Evolutionary conservation across 805 yeast genomes (phyloP).

Genomic region (Starmerella bombi): DNA sequence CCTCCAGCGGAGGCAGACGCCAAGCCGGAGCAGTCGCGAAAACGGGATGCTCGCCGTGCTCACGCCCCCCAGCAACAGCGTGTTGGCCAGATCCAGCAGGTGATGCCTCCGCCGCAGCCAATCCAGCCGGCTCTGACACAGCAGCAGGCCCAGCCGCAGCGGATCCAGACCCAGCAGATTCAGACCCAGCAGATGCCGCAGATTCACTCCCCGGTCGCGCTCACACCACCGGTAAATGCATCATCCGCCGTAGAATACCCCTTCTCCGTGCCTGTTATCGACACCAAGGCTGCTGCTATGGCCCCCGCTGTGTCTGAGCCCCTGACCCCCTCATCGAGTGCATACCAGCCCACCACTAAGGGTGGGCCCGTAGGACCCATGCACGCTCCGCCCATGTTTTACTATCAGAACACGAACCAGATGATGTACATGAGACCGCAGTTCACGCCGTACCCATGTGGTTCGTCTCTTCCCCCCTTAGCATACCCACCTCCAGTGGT

Average conservation of each 20-base stretch:
- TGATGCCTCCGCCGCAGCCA: conserved; percentile 5
- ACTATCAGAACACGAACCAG: background rate
- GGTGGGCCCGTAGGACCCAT: background rate
- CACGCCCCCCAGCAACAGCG: conserved; percentile 6
- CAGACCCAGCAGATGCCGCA: too few relatives aligned
- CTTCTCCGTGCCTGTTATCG: too few relatives aligned
- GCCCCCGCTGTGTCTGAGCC: too few relatives aligned
- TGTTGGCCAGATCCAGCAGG: conserved; percentile 5
- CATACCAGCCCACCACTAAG: background rate
- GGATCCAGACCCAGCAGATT: background rate
- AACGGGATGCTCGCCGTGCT: background rate
- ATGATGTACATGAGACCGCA: background rate
- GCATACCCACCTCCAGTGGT: background rate
- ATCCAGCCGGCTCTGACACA: conserved; percentile 6
- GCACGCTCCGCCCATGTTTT: background rate
- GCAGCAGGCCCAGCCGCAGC: conserved; percentile 1
- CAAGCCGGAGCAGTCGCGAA: background rate
- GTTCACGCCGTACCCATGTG: background rate
- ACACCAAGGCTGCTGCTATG: too few relatives aligned
- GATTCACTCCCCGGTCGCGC: too few relatives aligned
- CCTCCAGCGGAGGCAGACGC: background rate
- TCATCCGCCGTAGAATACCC: background rate
- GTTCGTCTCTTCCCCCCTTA: background rate
- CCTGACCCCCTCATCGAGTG: background rate
- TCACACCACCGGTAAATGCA: background rate